Evolutionary conservation across 176 grass and related monocot genomes (phyloP), one percentile per base, ranked within the genome.

Genomic region (Phoenix dactylifera): DNA sequence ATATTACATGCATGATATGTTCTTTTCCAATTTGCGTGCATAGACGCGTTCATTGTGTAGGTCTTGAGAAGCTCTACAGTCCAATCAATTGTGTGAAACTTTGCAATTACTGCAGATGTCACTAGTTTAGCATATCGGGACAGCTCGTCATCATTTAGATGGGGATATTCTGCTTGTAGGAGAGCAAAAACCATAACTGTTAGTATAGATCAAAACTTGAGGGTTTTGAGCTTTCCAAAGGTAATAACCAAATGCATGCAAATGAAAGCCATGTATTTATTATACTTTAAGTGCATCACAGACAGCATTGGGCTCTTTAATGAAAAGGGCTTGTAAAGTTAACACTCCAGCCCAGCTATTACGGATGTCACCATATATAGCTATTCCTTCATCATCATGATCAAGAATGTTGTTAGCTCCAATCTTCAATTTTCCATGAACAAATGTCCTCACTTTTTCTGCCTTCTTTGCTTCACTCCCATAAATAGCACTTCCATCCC

Each of bases 41-140:
- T 80, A 57, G 15, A 72, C 3, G 59, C 52, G 49, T 68, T 74
- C 77, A 86, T 4, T 20, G 73, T 86, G 49, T 77, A 63, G 26
- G 83, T 86, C 58, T 86, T 86, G 19, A 86, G 77, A 51, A 86
- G 83, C 59, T 78, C 73, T 0, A 86, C 77, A 23, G 83, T 86
- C 83, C 83, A 86, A 53, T 86, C 83, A 65, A 86, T 86, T 62
- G 83, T 86, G 77, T 86, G 77, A 56, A 86, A 55, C 61, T 86
- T 86, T 63, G 83, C 83, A 56, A 86, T 77, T 23, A 81, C 77
- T 32, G 77, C 83, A 32, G 77, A 86, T 56, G 83, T 86, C 24
- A 81, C 83, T 15, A 86, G 72, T 63, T 26, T 69, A 12, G 77
- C 77, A 52, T 81, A 70, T 24, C 59, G 77, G 24, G 62, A 86